Evolutionary conservation across 805 yeast genomes (phyloP).

Genomic region (Pichia scutulata): DNA sequence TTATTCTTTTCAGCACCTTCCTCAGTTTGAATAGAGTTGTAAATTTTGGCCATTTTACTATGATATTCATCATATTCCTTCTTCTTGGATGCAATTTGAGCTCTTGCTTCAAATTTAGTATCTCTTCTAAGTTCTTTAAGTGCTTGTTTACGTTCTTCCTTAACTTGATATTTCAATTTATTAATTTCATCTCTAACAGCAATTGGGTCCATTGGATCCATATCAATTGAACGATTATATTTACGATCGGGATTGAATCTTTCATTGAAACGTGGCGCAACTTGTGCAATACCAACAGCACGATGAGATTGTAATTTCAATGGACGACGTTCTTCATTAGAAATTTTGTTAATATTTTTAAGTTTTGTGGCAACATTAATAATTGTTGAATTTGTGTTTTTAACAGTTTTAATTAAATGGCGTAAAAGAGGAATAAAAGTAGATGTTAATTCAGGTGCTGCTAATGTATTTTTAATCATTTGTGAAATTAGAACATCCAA

Average conservation of each 20-base stretch:
- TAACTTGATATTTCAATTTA: constrained; percentile 77
- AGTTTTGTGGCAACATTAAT: constrained; percentile 36
- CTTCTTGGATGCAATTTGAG: constrained; percentile 73
- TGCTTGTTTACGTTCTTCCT: constrained; percentile 85
- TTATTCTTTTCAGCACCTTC: constrained; percentile 94
- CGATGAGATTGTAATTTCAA: constrained; percentile 75
- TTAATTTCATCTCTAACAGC: constrained; percentile 71
- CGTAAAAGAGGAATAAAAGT: constrained; percentile 40
- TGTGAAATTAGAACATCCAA: constrained; percentile 25
- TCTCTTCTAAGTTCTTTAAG: constrained; percentile 89
- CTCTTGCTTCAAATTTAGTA: constrained; percentile 77
- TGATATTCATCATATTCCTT: constrained; percentile 72
- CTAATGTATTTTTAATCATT: constrained; percentile 56
- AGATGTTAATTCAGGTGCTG: constrained; percentile 50
- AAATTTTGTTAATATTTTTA: constrained; percentile 41
- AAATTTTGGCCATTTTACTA: constrained; percentile 78
- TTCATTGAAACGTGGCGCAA: constrained; percentile 89
- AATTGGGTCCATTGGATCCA: constrained; percentile 58
- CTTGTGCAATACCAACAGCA: constrained; percentile 76
- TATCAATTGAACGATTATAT: constrained; percentile 31
- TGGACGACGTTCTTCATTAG: constrained; percentile 51
- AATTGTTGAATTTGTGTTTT: constrained; percentile 27
- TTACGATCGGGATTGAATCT: constrained; percentile 94
- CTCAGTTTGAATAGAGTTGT: constrained; percentile 80
- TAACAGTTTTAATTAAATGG: constrained; percentile 31